Evolutionary conservation across 345 rosid genomes (phyloP).

Genomic region (Camelina hispida): DNA sequence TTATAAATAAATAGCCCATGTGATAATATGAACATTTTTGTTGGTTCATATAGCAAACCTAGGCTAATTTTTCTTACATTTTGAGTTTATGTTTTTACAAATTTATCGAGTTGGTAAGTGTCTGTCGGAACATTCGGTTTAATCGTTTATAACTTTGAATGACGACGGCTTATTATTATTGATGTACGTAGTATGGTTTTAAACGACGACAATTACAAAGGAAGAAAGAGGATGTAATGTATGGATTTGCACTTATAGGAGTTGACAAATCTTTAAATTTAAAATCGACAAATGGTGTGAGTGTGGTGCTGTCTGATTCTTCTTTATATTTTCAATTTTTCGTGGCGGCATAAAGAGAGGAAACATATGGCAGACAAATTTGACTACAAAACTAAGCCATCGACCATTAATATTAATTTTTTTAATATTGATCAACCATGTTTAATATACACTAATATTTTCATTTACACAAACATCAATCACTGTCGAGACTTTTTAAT

Average conservation of each 20-base stretch:
- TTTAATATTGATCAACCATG: background rate
- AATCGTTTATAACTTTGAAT: background rate
- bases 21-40: conserved; percentile 14
- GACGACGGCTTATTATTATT: background rate
- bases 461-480: background rate
- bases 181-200: background rate
- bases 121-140: background rate
- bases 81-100: background rate
- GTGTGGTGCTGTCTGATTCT: conserved; percentile 12
- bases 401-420: background rate
- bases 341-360: conserved; percentile 43
- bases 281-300: conserved; percentile 23
- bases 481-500: conserved; percentile 16
- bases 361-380: conserved; percentile 45
- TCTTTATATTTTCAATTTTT: background rate
- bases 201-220: background rate
- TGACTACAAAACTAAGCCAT: conserved; percentile 41
- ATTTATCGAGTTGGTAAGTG: background rate
- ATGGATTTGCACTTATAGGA: conserved; percentile 19
- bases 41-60: background rate
- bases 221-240: background rate
- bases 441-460: background rate
- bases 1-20: conserved; percentile 21
- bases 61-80: background rate
- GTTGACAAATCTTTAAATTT: conserved; percentile 14